A percentile compares a stretch with the other conserved stretches of the same genome.
These are phyloP conservation scores for Hymenoscyphus fraxineus DNA, from an alignment of 2,329 filamentous ascomycete species.

Conservation along the genomic window DNA sequence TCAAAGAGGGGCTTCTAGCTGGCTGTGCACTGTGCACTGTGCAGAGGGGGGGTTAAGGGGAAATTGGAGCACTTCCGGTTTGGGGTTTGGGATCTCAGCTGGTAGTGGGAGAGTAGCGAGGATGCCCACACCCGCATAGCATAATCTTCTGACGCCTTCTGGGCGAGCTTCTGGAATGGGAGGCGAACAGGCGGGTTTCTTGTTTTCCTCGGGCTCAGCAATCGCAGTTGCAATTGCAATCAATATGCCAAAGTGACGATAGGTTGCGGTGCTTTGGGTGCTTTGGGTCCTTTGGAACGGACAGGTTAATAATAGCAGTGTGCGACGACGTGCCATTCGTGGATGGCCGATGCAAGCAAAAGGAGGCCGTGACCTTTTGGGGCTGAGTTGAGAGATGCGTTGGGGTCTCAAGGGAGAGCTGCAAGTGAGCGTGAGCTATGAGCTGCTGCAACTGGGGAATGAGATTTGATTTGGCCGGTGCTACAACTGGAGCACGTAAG, in stretches of 20 bases:
- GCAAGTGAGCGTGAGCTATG: not conserved
- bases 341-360: slow-evolving; percentile 9
- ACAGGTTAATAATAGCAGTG: slow-evolving; percentile 25
- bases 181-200: slow-evolving; percentile 8
- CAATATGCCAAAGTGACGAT: slow-evolving; percentile 2
- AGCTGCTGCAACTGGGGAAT: not conserved
- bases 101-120: slow-evolving; percentile 5
- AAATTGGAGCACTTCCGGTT: not conserved
- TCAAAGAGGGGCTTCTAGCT: not conserved
- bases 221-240: not conserved
- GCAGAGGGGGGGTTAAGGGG: not conserved
- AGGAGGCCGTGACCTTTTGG: slow-evolving; percentile 8
- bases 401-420: slow-evolving; percentile 8
- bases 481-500: not conserved
- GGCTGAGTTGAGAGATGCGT: slow-evolving; percentile 11
- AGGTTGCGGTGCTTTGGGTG: slow-evolving; percentile 1
- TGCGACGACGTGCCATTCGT: slow-evolving; percentile 13
- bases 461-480: not conserved
- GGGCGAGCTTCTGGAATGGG: not conserved
- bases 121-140: slow-evolving; percentile 10
- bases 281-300: not conserved
- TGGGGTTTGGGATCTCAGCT: no score
- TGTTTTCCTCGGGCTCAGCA: slow-evolving; percentile 5
- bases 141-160: not conserved
- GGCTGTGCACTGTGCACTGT: slow-evolving; percentile 5